Evolutionary conservation across 2,329 filamentous ascomycete genomes (phyloP).

Genomic region (Ceratocystis huliohia): DNA sequence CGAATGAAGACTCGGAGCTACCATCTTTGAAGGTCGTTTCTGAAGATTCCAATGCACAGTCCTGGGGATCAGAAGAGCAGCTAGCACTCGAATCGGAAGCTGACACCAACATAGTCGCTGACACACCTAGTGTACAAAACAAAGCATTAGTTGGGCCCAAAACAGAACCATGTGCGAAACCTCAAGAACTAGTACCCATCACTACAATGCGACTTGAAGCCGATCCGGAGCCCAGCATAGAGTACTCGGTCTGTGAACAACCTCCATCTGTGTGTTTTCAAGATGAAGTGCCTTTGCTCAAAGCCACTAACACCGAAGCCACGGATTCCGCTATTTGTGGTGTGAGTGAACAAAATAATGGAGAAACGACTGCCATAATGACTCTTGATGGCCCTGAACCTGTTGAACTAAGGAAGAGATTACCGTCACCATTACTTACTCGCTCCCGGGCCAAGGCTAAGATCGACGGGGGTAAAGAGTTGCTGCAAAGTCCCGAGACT

Average conservation of each 20-base stretch:
- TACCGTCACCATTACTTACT: constrained; percentile 13
- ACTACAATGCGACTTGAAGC: background rate
- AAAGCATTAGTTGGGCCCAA: background rate
- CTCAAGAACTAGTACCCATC: background rate
- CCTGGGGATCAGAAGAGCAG: constrained; percentile 20
- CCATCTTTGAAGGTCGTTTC: background rate
- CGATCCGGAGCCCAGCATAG: background rate
- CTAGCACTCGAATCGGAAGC: constrained; percentile 14
- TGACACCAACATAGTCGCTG: background rate
- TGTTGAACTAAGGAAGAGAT: background rate
- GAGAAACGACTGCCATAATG: background rate
- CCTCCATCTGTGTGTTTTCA: background rate
- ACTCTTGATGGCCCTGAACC: background rate
- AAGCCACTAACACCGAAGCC: background rate
- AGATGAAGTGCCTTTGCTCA: background rate
- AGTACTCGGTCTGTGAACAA: background rate
- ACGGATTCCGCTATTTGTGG: background rate
- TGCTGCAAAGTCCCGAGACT: background rate
- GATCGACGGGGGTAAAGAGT: background rate
- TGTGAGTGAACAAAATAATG: background rate
- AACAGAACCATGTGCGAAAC: background rate
- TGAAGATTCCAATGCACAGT: background rate
- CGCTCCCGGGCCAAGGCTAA: constrained; percentile 12
- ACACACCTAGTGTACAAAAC: background rate
- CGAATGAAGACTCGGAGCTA: constrained; percentile 10